Percentiles rank a stretch among this genome's conserved stretches.
Conservation (phyloP, 129 eudicot genomes). For the Helianthus tuberosus region DNA sequence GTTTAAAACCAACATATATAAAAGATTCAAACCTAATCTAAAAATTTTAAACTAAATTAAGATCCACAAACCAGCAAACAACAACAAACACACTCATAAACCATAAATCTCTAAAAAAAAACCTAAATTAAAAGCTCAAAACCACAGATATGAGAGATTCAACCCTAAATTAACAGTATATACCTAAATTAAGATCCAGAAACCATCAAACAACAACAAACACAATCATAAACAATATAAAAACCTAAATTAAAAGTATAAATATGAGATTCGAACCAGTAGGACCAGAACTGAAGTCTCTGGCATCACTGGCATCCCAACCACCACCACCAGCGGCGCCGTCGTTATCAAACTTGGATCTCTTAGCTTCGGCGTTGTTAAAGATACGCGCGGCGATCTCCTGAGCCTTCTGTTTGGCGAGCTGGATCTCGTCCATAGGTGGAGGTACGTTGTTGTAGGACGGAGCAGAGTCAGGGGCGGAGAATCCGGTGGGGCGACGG, state of each 20-base stretch:
- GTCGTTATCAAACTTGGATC: slow-evolving; percentile 68
- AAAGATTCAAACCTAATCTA: too few species aligned
- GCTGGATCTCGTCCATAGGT: slow-evolving; percentile 50
- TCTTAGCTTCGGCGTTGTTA: slow-evolving; percentile 56
- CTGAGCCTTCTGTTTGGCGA: slow-evolving; percentile 59
- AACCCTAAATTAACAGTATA: too few species aligned
- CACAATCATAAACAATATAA: background rate
- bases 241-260: background rate
- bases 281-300: slow-evolving; percentile 25
- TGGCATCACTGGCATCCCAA: slow-evolving; percentile 33
- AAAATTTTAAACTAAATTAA: background rate
- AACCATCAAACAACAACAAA: background rate
- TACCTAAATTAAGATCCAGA: background rate
- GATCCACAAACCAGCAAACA: background rate
- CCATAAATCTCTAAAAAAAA: background rate
- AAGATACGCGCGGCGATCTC: slow-evolving; percentile 61
- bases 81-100: background rate
- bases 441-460: slow-evolving; percentile 56
- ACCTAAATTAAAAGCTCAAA: too few species aligned
- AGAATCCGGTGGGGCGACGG: slow-evolving; percentile 73
- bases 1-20: too few species aligned
- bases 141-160: too few species aligned
- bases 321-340: slow-evolving; percentile 25
- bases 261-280: slow-evolving; percentile 28
- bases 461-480: slow-evolving; percentile 47